Base-by-base conservation (phyloP, 31 red algal genomes). In the Bonnemaisonia californica region DNA sequence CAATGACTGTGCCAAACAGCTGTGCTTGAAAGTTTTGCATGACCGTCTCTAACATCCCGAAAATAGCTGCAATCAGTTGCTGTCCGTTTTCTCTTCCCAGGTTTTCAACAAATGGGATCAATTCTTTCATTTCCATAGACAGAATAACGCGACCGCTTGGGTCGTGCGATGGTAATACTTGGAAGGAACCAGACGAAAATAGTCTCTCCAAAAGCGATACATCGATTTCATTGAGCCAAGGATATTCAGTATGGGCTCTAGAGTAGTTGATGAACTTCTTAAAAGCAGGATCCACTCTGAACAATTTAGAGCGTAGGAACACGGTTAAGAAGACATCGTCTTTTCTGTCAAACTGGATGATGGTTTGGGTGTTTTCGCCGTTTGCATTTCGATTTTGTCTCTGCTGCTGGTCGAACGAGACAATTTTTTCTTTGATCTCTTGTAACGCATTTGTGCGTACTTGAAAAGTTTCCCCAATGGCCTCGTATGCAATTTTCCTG, bases 1-100 rank as follows among this genome's bases (percentile, higher is more conserved):
- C 35, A 55, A 88, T 71, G 18, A 88, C 84, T 21, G 72, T 37
- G 7, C 84, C 84, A 57, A 54, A 88, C 26, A 88, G 33, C 75
- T 88, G 84, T 38, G 84, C 84, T 62, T 68, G 41, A 22, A 79
- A 32, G 23, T 88, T 71, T 1, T 24, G 27, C 79, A 71, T 71
- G 27, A 88, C 22, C 5, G 76, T 79, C 62, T 88, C 84, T 22
- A 88, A 32, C 63, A 88, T 70, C 24, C 63, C 74, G 39, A 88
- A 79, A 27, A 88, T 37, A 40, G 84, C 62, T 63, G 39, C 76
- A 33, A 88, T 54, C 4, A 88, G 41, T 28, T 55, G n/a, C 40
- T 39, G 31, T 28, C 42, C 47, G 8, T 57, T 51, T 1, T 33
- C 24, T 24, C 56, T 79, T 26, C 76, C 84, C 33, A 88, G 26